A percentile compares a stretch with the other conserved stretches of the same genome.
Conservation (phyloP, 495 filamentous ascomycete genomes). For the Penicillium maclennaniae region DNA sequence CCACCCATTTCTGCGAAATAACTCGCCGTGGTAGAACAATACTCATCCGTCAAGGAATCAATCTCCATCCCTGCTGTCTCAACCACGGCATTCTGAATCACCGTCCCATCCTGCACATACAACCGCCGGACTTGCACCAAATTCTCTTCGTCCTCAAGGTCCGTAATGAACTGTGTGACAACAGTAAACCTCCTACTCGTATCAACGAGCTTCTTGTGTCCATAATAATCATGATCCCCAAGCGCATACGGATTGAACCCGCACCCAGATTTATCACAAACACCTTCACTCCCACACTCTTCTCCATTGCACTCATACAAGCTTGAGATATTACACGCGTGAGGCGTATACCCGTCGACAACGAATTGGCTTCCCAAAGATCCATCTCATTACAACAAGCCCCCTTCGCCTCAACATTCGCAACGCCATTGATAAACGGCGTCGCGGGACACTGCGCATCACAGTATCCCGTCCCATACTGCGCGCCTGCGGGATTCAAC, state of each 20-base stretch:
- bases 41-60: constrained; percentile 26
- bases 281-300: constrained; percentile 46
- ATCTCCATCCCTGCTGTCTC: constrained; percentile 10
- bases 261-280: constrained; percentile 65
- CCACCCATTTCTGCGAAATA: constrained; percentile 23
- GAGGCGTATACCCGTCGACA: constrained; percentile 54
- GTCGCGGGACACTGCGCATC: constrained; percentile 59
- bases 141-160: constrained; percentile 40
- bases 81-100: constrained; percentile 40
- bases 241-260: constrained; percentile 60
- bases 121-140: constrained; percentile 55
- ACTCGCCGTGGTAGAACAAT: constrained; percentile 16
- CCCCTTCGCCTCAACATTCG: constrained; percentile 46
- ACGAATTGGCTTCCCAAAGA: constrained; percentile 61
- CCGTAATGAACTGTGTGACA: constrained; percentile 62
- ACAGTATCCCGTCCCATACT: constrained; percentile 68
- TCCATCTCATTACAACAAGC: constrained; percentile 62
- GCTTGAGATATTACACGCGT: constrained; percentile 45
- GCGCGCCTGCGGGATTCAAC: constrained; percentile 57
- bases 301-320: constrained; percentile 47
- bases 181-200: constrained; percentile 59
- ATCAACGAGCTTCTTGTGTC: constrained; percentile 50
- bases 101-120: constrained; percentile 58
- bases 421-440: constrained; percentile 56
- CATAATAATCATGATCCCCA: constrained; percentile 55